Evolutionary conservation across 2,329 filamentous ascomycete species (phyloP).

Genomic region (Alternaria angustiovoidea): DNA sequence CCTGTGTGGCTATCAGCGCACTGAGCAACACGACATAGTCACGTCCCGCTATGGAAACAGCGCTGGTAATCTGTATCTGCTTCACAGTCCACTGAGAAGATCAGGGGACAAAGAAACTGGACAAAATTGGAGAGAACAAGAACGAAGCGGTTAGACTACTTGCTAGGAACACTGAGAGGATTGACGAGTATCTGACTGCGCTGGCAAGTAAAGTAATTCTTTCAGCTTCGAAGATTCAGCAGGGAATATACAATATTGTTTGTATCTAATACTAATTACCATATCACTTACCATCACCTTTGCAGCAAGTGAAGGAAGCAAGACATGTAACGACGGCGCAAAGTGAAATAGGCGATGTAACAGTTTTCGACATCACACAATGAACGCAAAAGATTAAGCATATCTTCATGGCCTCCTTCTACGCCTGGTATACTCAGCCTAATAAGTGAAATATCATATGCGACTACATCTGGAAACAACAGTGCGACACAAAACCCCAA

Average conservation of each 20-base stretch:
- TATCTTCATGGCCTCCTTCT: background rate
- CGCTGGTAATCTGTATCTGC: fast-evolving
- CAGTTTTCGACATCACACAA: background rate
- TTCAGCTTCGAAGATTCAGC: background rate
- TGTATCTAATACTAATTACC: background rate
- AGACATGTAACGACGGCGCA: background rate
- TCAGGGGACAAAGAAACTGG: background rate
- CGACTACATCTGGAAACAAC: background rate
- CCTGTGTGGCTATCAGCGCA: background rate
- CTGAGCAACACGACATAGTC: background rate
- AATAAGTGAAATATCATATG: background rate
- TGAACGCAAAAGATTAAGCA: background rate
- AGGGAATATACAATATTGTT: background rate
- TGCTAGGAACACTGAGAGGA: too few relatives aligned
- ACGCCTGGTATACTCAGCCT: background rate
- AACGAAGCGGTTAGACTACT: too few relatives aligned
- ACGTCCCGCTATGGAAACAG: background rate
- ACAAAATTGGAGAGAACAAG: background rate
- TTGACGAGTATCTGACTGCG: too few relatives aligned
- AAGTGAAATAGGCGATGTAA: background rate
- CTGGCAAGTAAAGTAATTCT: background rate
- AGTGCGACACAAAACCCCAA: background rate
- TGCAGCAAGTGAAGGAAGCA: background rate
- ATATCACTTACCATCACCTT: background rate
- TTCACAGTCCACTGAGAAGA: background rate